Evolutionary conservation across 805 yeast genomes (phyloP).

Genomic region (Candida michaelii): DNA sequence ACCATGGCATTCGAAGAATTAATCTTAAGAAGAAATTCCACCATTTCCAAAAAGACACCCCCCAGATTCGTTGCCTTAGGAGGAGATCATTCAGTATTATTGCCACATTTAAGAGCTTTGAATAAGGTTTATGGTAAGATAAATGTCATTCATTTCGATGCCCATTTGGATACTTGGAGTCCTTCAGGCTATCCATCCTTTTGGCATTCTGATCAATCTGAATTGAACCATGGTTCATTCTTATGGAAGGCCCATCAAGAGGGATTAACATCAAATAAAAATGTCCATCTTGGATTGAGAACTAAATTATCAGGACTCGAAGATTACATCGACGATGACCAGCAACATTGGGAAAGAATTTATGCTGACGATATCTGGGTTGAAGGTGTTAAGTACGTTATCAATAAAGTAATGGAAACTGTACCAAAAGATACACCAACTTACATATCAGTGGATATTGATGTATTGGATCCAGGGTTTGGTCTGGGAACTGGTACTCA

Average conservation of each 20-base stretch:
- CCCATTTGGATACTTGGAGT: constrained; percentile 81
- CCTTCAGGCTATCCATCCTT: constrained; percentile 68
- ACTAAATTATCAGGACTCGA: constrained; percentile 66
- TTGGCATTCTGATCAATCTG: constrained; percentile 57
- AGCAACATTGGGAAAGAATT: constrained; percentile 67
- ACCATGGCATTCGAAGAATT: constrained; percentile 55
- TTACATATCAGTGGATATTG: constrained; percentile 77
- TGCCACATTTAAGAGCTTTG: constrained; percentile 71
- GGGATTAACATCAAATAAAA: constrained; percentile 56
- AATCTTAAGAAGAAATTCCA: constrained; percentile 39
- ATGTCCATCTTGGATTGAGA: constrained; percentile 75
- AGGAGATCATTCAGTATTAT: constrained; percentile 77
- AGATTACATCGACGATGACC: constrained; percentile 66
- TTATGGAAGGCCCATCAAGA: constrained; percentile 78
- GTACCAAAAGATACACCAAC: constrained; percentile 68
- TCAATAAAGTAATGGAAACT: constrained; percentile 49
- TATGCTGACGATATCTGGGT: constrained; percentile 73
- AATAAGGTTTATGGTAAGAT: constrained; percentile 61
- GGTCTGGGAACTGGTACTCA: constrained; percentile 61
- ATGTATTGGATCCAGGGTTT: constrained; percentile 57
- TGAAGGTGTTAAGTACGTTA: constrained; percentile 60
- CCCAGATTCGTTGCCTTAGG: constrained; percentile 75
- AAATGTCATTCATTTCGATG: constrained; percentile 79
- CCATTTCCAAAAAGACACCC: constrained; percentile 27
- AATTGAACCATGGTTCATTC: constrained; percentile 83